Evolutionary conservation across 768 basidiomycete genomes (phyloP).

Genomic region (Tylopilus cervinicoccineus): DNA sequence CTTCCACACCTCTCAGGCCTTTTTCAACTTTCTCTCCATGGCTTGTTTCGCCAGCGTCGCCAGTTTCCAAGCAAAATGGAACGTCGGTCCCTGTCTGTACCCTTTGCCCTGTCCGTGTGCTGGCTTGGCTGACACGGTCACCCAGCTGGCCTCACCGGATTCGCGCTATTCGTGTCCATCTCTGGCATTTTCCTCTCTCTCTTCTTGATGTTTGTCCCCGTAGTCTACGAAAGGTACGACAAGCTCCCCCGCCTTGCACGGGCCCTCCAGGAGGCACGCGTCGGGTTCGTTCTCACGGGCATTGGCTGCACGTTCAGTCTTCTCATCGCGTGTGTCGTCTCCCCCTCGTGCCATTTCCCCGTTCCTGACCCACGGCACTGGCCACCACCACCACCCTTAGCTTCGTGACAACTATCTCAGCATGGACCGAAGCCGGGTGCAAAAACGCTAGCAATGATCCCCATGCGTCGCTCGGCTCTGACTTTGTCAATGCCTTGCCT

Average conservation of each 20-base stretch:
- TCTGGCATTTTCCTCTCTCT: conserved; percentile 67
- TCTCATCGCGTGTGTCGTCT: conserved; percentile 66
- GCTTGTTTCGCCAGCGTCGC: conserved; percentile 90
- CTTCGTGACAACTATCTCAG: conserved; percentile 74
- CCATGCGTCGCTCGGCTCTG: conserved; percentile 60
- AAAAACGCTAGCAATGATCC: conserved; percentile 83
- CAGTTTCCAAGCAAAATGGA: conserved; percentile 80
- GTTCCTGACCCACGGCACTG: conserved; percentile 14
- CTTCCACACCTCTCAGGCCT: conserved; percentile 71
- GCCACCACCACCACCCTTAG: conserved; percentile 32
- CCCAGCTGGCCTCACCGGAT: conserved; percentile 80
- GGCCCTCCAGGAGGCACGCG: conserved; percentile 77
- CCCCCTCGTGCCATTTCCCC: conserved; percentile 1
- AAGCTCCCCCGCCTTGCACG: conserved; percentile 72
- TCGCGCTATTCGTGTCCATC: conserved; percentile 79
- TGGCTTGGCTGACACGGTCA: conserved; percentile 15
- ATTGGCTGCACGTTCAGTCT: conserved; percentile 62
- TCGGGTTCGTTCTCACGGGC: conserved; percentile 78
- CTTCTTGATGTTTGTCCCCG: conserved; percentile 74
- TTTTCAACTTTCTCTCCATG: conserved; percentile 93
- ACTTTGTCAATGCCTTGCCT: conserved; percentile 62
- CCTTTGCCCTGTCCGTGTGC: too few species aligned
- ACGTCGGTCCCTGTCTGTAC: conserved; percentile 82
- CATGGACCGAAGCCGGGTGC: conserved; percentile 88
- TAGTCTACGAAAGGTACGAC: conserved; percentile 83